phyloP scores from a whole-genome alignment of 2,329 filamentous ascomycete genomes.

The Penicillium sclerotigenum region DNA sequence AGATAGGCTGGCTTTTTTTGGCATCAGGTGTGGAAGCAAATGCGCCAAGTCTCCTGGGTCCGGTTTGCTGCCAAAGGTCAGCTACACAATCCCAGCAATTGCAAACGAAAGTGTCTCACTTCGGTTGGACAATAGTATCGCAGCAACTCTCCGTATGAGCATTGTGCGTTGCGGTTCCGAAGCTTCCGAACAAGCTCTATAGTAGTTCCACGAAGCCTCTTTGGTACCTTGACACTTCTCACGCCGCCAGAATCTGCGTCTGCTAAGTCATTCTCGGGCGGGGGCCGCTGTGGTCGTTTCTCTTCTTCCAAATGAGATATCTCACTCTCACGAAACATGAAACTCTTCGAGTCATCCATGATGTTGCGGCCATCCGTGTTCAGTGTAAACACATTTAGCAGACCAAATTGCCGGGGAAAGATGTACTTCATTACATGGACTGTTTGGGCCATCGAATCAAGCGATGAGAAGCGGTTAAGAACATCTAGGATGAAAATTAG shows the following conservation, averaged over 20 bases:
- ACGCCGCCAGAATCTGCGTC: conserved; percentile 4
- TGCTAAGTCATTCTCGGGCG: not conserved
- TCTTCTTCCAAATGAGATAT: conserved; percentile 47
- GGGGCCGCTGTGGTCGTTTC: conserved; percentile 7
- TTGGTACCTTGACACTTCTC: conserved; percentile 32
- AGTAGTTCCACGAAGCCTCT: conserved; percentile 60
- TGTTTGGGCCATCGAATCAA: conserved; percentile 51
- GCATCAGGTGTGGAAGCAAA: not conserved
- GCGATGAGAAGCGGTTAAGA: conserved; percentile 64
- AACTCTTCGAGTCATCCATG: conserved; percentile 74
- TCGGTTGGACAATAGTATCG: conserved; percentile 71
- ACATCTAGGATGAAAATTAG: conserved; percentile 58
- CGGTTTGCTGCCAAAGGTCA: conserved; percentile 21
- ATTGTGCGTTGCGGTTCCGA: conserved; percentile 68
- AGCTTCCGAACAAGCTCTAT: conserved; percentile 63
- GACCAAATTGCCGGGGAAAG: conserved; percentile 82
- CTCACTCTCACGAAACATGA: conserved; percentile 80
- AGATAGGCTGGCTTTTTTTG: conserved; percentile 3
- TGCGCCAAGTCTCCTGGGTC: conserved; percentile 24
- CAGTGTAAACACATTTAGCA: conserved; percentile 90
- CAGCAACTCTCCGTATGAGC: conserved; percentile 75
- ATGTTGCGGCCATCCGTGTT: conserved; percentile 63
- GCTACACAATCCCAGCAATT: not conserved
- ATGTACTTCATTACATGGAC: conserved; percentile 83
- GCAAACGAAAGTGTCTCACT: conserved; percentile 33